Evolutionary conservation across 2,329 filamentous ascomycete genomes (phyloP).

Genomic region (Pseudogymnoascus pannorum): DNA sequence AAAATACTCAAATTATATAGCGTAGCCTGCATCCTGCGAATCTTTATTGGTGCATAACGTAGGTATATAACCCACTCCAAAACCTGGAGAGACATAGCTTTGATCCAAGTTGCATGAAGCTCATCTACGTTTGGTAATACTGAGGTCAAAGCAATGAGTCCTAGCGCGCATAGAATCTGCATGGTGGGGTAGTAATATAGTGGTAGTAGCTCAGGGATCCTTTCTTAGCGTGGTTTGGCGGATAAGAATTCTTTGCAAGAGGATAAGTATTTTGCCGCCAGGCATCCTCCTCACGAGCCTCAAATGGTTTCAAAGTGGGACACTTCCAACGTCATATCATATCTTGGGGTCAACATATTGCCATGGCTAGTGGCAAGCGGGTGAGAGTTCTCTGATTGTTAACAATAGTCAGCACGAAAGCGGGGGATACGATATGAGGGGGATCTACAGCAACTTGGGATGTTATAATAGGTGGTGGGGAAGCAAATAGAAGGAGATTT

Average conservation of each 20-base stretch:
- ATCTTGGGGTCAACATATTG: conserved; percentile 3
- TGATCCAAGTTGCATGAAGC: neutral
- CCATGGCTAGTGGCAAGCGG: neutral
- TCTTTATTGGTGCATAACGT: neutral
- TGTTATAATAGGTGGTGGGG: neutral
- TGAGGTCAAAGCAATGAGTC: neutral
- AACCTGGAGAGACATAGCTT: neutral
- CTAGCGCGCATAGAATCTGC: neutral
- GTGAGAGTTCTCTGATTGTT: neutral
- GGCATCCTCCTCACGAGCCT: neutral
- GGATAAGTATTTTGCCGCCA: neutral
- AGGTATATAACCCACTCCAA: neutral
- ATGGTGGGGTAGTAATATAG: neutral
- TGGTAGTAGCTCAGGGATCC: neutral
- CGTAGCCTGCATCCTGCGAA: neutral
- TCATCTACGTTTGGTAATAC: neutral
- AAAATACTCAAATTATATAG: neutral
- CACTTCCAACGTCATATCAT: neutral
- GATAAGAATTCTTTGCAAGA: neutral
- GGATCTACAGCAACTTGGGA: neutral
- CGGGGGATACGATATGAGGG: neutral
- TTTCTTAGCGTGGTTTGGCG: neutral
- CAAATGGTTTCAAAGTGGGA: neutral
- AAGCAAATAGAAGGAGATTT: neutral
- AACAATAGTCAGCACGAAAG: neutral